phyloP scores from a whole-genome alignment of 352 stramenopile species.

The Pythium diclinum region DNA sequence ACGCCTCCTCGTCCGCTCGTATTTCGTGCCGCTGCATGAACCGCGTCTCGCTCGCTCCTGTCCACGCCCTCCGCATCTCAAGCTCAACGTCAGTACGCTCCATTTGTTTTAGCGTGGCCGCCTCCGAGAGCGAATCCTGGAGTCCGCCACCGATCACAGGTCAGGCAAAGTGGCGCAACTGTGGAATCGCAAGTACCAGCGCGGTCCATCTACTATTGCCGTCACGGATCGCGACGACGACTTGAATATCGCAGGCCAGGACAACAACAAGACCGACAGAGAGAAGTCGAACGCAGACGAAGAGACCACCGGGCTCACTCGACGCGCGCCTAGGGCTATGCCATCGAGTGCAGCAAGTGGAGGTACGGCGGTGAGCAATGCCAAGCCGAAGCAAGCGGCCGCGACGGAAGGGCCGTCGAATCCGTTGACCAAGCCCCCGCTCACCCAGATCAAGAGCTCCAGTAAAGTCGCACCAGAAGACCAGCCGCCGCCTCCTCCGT shows the following conservation, averaged over 20 bases:
- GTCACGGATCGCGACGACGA: slow-evolving; percentile 30
- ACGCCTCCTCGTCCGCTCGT: not conserved
- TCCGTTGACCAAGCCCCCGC: slow-evolving; percentile 19
- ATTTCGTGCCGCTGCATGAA: slow-evolving; percentile 3
- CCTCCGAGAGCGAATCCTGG: slow-evolving; percentile 28
- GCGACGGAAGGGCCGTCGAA: slow-evolving; percentile 26
- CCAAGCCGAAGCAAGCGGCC: slow-evolving; percentile 14
- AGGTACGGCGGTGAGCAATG: slow-evolving; percentile 5
- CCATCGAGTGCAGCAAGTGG: slow-evolving; percentile 29
- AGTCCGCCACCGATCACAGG: slow-evolving; percentile 23
- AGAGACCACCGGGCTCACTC: slow-evolving; percentile 7
- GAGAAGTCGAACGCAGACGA: not conserved
- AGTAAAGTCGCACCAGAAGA: slow-evolving; percentile 72
- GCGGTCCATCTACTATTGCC: slow-evolving; percentile 30
- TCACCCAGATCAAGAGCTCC: slow-evolving; percentile 36
- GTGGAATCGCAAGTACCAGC: slow-evolving; percentile 31
- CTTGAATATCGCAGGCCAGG: slow-evolving; percentile 13
- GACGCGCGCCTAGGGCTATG: slow-evolving; percentile 24
- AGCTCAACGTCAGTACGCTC: not conserved
- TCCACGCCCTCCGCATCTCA: not conserved
- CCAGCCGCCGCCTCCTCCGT: slow-evolving; percentile 28
- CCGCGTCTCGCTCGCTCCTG: not conserved
- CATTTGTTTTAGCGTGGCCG: slow-evolving; percentile 18
- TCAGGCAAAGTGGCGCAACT: slow-evolving; percentile 28
- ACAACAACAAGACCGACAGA: slow-evolving; percentile 8